A percentile compares a stretch with the other conserved stretches of the same genome.
phyloP scores from a whole-genome alignment of 2,329 filamentous ascomycete genomes.

The Verticillium klebahnii region DNA sequence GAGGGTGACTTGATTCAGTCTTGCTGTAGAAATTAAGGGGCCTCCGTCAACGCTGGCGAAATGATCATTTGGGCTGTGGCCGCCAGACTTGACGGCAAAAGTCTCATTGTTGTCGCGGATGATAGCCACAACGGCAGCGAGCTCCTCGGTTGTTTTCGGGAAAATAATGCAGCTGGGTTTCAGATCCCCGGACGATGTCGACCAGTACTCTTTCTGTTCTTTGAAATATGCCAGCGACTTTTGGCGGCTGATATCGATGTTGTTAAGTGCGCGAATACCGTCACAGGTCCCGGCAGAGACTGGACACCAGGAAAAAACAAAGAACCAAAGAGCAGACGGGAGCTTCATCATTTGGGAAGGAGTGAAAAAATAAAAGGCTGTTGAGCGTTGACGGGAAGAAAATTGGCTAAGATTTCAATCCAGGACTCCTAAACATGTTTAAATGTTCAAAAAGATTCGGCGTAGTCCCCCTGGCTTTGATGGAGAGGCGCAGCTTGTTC shows the following conservation, averaged over 20 bases:
- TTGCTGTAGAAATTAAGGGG: conserved; percentile 42
- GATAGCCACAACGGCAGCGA: conserved; percentile 45
- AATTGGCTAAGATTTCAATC: too few relatives aligned
- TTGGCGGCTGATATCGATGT: conserved; percentile 11
- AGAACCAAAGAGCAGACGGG: neutral
- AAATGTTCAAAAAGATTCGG: too few relatives aligned
- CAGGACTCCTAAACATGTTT: too few relatives aligned
- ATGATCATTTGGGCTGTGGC: conserved; percentile 51
- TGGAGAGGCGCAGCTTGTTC: too few relatives aligned
- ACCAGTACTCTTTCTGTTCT: conserved; percentile 41
- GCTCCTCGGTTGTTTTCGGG: conserved; percentile 43
- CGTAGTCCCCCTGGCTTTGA: too few relatives aligned
- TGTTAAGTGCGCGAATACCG: conserved; percentile 16
- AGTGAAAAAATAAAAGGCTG: neutral
- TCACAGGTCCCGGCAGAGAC: conserved; percentile 24
- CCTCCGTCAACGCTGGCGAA: conserved; percentile 46
- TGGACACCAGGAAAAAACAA: neutral
- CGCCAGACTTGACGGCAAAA: conserved; percentile 54
- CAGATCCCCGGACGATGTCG: conserved; percentile 34
- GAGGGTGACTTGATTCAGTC: conserved; percentile 35
- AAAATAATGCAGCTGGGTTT: conserved; percentile 41
- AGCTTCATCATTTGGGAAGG: neutral
- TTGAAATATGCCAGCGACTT: conserved; percentile 26
- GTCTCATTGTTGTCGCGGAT: conserved; percentile 39
- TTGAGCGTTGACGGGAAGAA: neutral